These are phyloP conservation scores for Colletotrichum tofieldiae DNA, from an alignment of 2,329 filamentous ascomycete genomes.

Conservation along the genomic window DNA sequence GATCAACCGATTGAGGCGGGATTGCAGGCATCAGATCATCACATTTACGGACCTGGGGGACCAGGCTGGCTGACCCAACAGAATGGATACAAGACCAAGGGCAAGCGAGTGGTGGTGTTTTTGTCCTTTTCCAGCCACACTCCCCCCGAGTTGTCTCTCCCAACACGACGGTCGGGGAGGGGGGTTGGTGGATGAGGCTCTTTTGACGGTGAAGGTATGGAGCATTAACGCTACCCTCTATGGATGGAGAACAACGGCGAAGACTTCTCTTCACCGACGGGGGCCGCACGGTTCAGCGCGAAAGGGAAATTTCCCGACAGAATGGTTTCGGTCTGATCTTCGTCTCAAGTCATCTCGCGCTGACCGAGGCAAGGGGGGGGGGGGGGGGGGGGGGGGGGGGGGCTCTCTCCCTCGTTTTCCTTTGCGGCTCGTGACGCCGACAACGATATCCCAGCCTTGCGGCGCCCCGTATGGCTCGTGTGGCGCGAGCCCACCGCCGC, in stretches of 20 bases:
- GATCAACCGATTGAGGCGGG: background rate
- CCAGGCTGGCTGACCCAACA: constrained; percentile 1
- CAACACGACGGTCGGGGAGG: background rate
- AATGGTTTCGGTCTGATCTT: constrained; percentile 40
- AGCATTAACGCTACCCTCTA: background rate
- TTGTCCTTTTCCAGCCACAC: background rate
- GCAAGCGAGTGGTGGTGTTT: background rate
- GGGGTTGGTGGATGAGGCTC: constrained; percentile 12
- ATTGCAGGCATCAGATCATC: constrained; percentile 3
- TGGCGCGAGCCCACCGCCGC: background rate
- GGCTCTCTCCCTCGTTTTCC: background rate
- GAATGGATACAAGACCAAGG: background rate
- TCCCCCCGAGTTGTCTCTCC: background rate
- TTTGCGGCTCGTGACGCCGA: background rate
- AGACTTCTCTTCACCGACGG: background rate
- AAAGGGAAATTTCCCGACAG: constrained; percentile 13
- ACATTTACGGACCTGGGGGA: background rate
- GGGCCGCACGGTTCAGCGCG: constrained; percentile 12
- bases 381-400: too few species aligned
- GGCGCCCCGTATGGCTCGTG: background rate
- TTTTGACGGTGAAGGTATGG: background rate
- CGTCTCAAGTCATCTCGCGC: constrained; percentile 35
- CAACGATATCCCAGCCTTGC: constrained; percentile 33
- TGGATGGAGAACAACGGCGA: background rate
- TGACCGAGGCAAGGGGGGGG: constrained; percentile 11